These are phyloP conservation scores for Dictyostelium firmibasis DNA, from an alignment of 78 protist genomes.

Conservation along the genomic window DNA sequence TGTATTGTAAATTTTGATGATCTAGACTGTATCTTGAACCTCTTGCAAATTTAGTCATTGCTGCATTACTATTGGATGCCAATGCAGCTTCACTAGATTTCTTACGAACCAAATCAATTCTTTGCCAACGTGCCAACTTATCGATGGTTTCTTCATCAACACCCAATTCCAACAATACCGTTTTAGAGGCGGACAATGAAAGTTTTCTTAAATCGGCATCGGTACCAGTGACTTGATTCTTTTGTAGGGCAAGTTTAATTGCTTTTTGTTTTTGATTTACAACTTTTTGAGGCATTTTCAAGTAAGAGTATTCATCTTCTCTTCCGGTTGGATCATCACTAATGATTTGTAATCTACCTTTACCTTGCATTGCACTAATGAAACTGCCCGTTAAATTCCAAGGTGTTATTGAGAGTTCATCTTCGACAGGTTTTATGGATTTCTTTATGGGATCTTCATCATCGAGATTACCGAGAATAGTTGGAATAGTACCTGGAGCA, in stretches of 20 bases:
- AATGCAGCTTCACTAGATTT: conserved; percentile 71
- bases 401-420: conserved; percentile 63
- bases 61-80: conserved; percentile 14
- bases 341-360: conserved; percentile 57
- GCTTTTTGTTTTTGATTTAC: conserved; percentile 69
- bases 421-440: conserved; percentile 45
- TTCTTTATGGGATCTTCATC: conserved; percentile 44
- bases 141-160: conserved; percentile 67
- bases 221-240: conserved; percentile 81
- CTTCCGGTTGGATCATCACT: conserved; percentile 56
- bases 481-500: conserved; percentile 54
- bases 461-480: conserved; percentile 16
- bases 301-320: conserved; percentile 51
- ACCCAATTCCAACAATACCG: conserved; percentile 56
- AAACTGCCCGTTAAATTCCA: conserved; percentile 80
- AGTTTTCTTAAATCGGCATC: conserved; percentile 81
- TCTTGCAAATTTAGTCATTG: conserved; percentile 79
- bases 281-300: conserved; percentile 77
- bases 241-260: conserved; percentile 42
- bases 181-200: conserved; percentile 36
- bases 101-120: conserved; percentile 75
- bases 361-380: conserved; percentile 45
- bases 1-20: conserved; percentile 79
- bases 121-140: conserved; percentile 66
- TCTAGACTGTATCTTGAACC: conserved; percentile 70